phyloP scores from a whole-genome alignment of 139 green algal species.

The Micractinium conductrix region DNA sequence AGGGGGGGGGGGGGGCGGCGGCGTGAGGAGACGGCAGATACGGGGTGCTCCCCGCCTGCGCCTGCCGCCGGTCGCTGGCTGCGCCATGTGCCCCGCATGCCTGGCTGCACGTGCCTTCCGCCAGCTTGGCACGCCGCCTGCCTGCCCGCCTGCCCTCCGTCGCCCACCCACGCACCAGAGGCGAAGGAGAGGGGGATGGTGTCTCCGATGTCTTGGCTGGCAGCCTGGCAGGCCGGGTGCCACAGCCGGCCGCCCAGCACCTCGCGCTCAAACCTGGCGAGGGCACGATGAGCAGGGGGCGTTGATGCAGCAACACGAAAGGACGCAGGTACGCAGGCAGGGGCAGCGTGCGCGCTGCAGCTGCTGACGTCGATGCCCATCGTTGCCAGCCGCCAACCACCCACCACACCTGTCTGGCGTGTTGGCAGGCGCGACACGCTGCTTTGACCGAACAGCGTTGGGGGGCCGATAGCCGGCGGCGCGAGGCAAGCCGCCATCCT shows the following conservation, averaged over 20 bases:
- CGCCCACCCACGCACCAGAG: background rate
- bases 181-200: constrained; percentile 37
- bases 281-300: background rate
- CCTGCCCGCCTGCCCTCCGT: background rate
- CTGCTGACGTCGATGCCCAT: too few relatives aligned
- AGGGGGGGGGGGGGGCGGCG: too few relatives aligned
- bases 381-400: too few relatives aligned
- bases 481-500: too few relatives aligned
- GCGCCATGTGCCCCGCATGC: too few relatives aligned
- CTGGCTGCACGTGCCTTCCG: too few relatives aligned
- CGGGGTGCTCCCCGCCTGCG: too few relatives aligned
- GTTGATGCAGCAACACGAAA: background rate
- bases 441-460: background rate
- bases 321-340: too few relatives aligned
- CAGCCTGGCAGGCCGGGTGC: constrained; percentile 55
- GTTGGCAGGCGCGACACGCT: background rate
- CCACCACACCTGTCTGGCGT: constrained; percentile 7
- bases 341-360: too few relatives aligned
- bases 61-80: too few relatives aligned
- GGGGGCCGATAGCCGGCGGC: background rate
- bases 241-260: constrained; percentile 68
- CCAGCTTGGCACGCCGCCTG: too few relatives aligned
- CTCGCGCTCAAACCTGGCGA: constrained; percentile 53
- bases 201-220: constrained; percentile 38
- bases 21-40: too few relatives aligned